phyloP scores from a whole-genome alignment of 805 yeast species.

The Jamesozyma jinghongensis region DNA sequence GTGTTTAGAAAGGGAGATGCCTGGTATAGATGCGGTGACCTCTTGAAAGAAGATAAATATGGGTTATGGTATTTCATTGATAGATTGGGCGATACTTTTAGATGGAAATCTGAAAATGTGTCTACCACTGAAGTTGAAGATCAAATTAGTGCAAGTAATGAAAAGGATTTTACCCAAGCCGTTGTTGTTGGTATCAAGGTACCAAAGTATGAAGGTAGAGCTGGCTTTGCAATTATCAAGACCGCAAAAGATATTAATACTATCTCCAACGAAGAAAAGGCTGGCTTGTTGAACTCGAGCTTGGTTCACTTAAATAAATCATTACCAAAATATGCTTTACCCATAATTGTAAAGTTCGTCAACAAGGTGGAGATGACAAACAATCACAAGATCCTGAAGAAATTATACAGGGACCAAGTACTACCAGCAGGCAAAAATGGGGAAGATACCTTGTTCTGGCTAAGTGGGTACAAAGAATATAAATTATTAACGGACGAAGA shows the following conservation, averaged over 20 bases:
- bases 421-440: slow-evolving; percentile 59
- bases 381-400: slow-evolving; percentile 75
- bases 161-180: slow-evolving; percentile 42
- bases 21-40: slow-evolving; percentile 83
- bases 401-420: slow-evolving; percentile 54
- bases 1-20: slow-evolving; percentile 84
- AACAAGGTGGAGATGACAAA: slow-evolving; percentile 55
- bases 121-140: slow-evolving; percentile 90
- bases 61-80: slow-evolving; percentile 78
- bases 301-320: slow-evolving; percentile 32
- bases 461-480: slow-evolving; percentile 44
- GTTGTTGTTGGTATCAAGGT: slow-evolving; percentile 84
- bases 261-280: slow-evolving; percentile 15
- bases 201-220: slow-evolving; percentile 87
- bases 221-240: slow-evolving; percentile 79
- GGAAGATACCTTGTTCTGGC: slow-evolving; percentile 60
- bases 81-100: slow-evolving; percentile 87
- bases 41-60: slow-evolving; percentile 57
- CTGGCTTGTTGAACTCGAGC: slow-evolving; percentile 32
- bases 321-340: slow-evolving; percentile 80
- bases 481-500: slow-evolving; percentile 44
- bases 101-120: slow-evolving; percentile 96
- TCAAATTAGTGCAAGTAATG: slow-evolving; percentile 38
- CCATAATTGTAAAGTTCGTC: slow-evolving; percentile 68
- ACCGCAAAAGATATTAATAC: slow-evolving; percentile 29